Base-by-base conservation (phyloP, 1,284 basidiomycete genomes). In the Trichosporon inkin region DNA sequence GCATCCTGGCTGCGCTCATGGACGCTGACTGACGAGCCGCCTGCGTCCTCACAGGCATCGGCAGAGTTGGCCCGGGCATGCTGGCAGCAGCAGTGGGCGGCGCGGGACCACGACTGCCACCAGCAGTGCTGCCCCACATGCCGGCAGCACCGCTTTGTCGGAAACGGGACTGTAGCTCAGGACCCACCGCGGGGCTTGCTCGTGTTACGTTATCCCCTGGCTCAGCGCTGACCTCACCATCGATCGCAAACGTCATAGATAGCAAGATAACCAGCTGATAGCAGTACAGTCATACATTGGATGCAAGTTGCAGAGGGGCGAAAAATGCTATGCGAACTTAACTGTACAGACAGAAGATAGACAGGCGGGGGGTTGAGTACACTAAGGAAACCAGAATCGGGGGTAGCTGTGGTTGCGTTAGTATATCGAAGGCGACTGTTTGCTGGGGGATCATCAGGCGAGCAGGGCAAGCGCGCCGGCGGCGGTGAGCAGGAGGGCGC, bases 341-440 rank as follows among this genome's bases (percentile, higher is more conserved):
- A 49, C 44, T 49, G 44, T 49, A 49, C 44, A 49, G 44, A 49
- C 41, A 47, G 28, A 20, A 47, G 41, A 47, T 20, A 47, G 20
- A 20, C 44, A 24, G 44, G 28, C 28, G 28, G 28, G 28, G 28
- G 28, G 28, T 32, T n/a, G n/a, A 8, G 4, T 32, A 32, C 28
- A 32, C 28, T 32, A 32, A 49, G 28, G 22, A 32, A 32, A 32
- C 22, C 24, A 38, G 13, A 38, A 32, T 32, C 28, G 36, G 13
- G n/a, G 36, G 22, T 28, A 28, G 28, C 22, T 49, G 28, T 24
- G 41, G 20, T 22, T 20, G 36, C 36, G 24, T 49, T 17, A 28
- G 16, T 22, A 32, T 49, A 24, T 49, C 44, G 44, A 10, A n/a
- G 24, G 44, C 28, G 14, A 24, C 14, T 32, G 16, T 32, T 7